These are phyloP conservation scores for Scedosporium apiospermum DNA, from an alignment of 2,329 filamentous ascomycete genomes.

Conservation along the genomic window DNA sequence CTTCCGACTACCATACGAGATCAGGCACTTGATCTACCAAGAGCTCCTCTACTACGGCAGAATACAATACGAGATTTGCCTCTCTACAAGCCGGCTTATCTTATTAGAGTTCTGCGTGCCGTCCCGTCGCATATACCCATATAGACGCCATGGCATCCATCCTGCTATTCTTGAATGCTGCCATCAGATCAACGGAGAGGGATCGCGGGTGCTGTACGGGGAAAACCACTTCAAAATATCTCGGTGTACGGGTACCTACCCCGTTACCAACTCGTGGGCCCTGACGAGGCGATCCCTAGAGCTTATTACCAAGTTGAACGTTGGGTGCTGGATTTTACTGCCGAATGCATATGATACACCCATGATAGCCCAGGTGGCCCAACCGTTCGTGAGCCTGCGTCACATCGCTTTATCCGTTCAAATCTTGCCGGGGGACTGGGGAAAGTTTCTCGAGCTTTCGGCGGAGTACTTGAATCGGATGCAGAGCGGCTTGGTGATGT, in stretches of 20 bases:
- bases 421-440: too few relatives aligned
- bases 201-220: neutral
- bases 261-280: neutral
- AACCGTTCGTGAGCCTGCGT: too few relatives aligned
- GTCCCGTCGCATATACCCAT: neutral
- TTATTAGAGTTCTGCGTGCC: neutral
- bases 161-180: neutral
- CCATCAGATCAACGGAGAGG: neutral
- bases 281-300: neutral
- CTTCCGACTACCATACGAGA: slow-evolving; percentile 14
- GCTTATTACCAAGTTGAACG: neutral
- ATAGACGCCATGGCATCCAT: neutral
- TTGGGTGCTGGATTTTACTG: neutral
- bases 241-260: neutral
- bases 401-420: too few relatives aligned
- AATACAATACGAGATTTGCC: neutral
- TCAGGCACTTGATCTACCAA: neutral
- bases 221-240: neutral
- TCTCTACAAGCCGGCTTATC: neutral
- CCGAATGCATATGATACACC: too few relatives aligned
- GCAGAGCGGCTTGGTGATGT: too few relatives aligned
- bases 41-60: neutral
- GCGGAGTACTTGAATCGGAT: too few relatives aligned
- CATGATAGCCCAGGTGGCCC: too few relatives aligned
- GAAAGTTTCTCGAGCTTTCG: too few relatives aligned